These are phyloP conservation scores for Leptographium flavum DNA, from an alignment of 2,329 filamentous ascomycete species.

Conservation along the genomic window DNA sequence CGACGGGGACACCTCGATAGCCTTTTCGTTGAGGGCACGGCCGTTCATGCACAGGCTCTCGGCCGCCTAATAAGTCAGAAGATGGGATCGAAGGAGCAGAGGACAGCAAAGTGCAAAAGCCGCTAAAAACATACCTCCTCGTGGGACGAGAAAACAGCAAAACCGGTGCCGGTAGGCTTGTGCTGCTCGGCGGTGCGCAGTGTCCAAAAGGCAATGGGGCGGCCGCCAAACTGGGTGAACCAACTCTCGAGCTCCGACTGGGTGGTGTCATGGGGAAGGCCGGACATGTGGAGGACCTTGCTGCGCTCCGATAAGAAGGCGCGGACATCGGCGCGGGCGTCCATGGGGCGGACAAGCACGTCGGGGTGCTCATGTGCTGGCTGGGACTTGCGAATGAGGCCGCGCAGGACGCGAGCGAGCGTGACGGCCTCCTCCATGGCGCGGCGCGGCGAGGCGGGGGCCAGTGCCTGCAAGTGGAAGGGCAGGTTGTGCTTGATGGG, in stretches of 20 bases:
- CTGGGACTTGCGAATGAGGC: slow-evolving; percentile 90
- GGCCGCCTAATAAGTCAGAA: slow-evolving; percentile 50
- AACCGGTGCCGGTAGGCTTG: slow-evolving; percentile 97
- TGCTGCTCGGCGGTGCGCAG: slow-evolving; percentile 95
- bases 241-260: slow-evolving; percentile 98
- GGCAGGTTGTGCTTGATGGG: slow-evolving; percentile 98
- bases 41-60: slow-evolving; percentile 99
- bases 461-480: slow-evolving; percentile 91
- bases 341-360: slow-evolving; percentile 88
- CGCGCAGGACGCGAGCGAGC: slow-evolving; percentile 78
- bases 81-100: background rate
- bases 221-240: slow-evolving; percentile 97
- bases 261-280: slow-evolving; percentile 91
- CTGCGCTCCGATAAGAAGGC: slow-evolving; percentile 92
- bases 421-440: slow-evolving; percentile 97
- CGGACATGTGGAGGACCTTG: slow-evolving; percentile 97
- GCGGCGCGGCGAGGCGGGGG: slow-evolving; percentile 84
- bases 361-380: slow-evolving; percentile 87
- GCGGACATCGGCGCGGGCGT: slow-evolving; percentile 88
- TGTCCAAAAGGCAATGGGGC: slow-evolving; percentile 98
- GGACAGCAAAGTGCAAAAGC: background rate
- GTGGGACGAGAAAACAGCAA: slow-evolving; percentile 96
- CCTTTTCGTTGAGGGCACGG: slow-evolving; percentile 93
- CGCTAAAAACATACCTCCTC: slow-evolving; percentile 63
- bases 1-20: slow-evolving; percentile 94